A percentile compares a stretch with the other conserved stretches of the same genome.
Evolutionary conservation across 306 rosid species (phyloP).

Genomic region (Pterocarpus macrocarpus): DNA sequence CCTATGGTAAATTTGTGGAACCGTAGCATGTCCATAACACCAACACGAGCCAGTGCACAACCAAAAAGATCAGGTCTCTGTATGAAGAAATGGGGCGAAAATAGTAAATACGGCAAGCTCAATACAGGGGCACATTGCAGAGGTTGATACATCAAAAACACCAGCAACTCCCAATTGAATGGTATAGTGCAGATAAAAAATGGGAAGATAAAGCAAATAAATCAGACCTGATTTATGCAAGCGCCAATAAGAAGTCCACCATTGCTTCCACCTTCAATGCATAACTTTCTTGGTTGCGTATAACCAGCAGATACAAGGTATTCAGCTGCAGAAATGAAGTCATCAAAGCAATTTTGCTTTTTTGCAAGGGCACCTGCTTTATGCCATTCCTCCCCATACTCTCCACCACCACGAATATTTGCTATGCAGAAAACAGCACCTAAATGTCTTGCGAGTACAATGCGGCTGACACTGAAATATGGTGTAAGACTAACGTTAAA

Average conservation of each 20-base stretch:
- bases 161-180: constrained; percentile 30
- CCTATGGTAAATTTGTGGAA: constrained; percentile 98
- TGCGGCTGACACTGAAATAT: constrained; percentile 76
- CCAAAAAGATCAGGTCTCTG: constrained; percentile 98
- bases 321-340: constrained; percentile 92
- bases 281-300: constrained; percentile 82
- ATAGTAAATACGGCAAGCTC: constrained; percentile 23
- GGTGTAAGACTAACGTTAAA: constrained; percentile 86
- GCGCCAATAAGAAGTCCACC: constrained; percentile 98
- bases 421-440: constrained; percentile 86
- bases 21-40: constrained; percentile 98
- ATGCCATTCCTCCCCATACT: constrained; percentile 99
- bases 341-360: constrained; percentile 96
- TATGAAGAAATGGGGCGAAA: constrained; percentile 2
- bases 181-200: neutral
- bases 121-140: constrained; percentile 24
- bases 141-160: neutral
- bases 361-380: constrained; percentile 89
- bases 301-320: constrained; percentile 85
- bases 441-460: constrained; percentile 76
- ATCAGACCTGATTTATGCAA: constrained; percentile 85
- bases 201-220: neutral
- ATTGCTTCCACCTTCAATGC: constrained; percentile 97
- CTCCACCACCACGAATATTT: constrained; percentile 99
- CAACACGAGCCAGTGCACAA: constrained; percentile 96